These are phyloP conservation scores for Phytophthora pinifolia DNA, from an alignment of 352 stramenopile species.

Conservation along the genomic window DNA sequence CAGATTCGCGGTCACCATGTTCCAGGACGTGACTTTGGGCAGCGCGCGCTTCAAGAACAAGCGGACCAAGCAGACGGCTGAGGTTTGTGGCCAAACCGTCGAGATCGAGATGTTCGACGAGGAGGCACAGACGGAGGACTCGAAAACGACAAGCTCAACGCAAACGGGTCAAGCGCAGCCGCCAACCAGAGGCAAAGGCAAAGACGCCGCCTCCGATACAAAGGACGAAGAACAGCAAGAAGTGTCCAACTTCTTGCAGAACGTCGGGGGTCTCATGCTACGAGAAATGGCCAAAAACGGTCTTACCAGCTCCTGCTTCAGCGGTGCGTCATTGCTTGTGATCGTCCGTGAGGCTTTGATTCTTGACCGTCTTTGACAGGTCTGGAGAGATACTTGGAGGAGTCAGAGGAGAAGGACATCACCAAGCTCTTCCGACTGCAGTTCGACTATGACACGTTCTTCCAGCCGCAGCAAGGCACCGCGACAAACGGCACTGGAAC, in stretches of 20 bases:
- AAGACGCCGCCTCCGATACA: conserved; percentile 28
- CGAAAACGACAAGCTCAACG: conserved; percentile 33
- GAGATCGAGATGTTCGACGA: conserved; percentile 38
- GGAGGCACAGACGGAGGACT: conserved; percentile 45
- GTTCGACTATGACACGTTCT: conserved; percentile 77
- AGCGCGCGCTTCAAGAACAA: conserved; percentile 58
- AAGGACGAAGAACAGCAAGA: conserved; percentile 39
- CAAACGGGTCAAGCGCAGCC: conserved; percentile 45
- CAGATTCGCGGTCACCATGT: conserved; percentile 35
- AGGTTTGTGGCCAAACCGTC: conserved; percentile 26
- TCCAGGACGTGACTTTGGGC: conserved; percentile 58
- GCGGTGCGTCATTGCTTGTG: conserved; percentile 19
- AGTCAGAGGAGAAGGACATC: conserved; percentile 67
- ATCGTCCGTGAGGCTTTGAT: background rate
- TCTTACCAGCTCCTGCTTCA: conserved; percentile 45
- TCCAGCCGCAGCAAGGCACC: conserved; percentile 41
- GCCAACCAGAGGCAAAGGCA: conserved; percentile 29
- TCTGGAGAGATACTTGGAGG: conserved; percentile 57
- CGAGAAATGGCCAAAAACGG: conserved; percentile 53
- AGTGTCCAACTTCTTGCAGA: conserved; percentile 40
- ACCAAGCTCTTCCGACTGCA: conserved; percentile 58
- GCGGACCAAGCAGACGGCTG: conserved; percentile 36
- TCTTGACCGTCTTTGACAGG: conserved; percentile 22
- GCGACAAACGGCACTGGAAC: conserved; percentile 1
- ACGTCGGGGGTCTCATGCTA: conserved; percentile 55